Evolutionary conservation across 2,329 filamentous ascomycete genomes (phyloP).

Genomic region (Curvularia verruculosa): DNA sequence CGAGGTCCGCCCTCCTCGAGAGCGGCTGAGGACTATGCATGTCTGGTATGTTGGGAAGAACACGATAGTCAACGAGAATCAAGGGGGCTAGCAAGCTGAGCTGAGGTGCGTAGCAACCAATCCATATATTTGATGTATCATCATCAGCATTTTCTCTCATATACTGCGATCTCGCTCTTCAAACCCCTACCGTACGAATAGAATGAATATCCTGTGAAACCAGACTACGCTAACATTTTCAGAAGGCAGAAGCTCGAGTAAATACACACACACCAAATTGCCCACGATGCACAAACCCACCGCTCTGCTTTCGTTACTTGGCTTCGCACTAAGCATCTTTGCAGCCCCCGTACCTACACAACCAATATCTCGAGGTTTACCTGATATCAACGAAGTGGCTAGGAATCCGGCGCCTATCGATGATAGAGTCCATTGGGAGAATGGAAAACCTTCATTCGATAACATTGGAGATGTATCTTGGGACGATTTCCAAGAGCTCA

Average conservation of each 20-base stretch:
- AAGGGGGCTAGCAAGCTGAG: conserved; percentile 9
- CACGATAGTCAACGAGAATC: conserved; percentile 16
- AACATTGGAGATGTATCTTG: conserved; percentile 2
- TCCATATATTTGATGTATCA: conserved; percentile 2
- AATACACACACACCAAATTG: neutral
- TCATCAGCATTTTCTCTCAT: neutral
- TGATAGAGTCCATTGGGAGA: conserved; percentile 8
- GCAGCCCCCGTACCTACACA: conserved; percentile 17
- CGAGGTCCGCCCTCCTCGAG: neutral
- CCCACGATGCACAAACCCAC: conserved; percentile 16
- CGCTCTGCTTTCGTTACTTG: conserved; percentile 16
- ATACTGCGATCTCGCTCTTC: neutral
- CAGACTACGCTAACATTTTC: neutral
- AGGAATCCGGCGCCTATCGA: conserved; percentile 29
- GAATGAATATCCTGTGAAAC: too few species aligned
- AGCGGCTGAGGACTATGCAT: conserved; percentile 10
- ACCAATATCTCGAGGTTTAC: conserved; percentile 10
- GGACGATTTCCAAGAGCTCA: conserved; percentile 6
- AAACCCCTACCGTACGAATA: neutral
- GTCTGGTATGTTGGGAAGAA: conserved; percentile 13
- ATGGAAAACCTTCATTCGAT: conserved; percentile 9
- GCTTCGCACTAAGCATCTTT: conserved; percentile 8
- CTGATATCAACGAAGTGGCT: conserved; percentile 22
- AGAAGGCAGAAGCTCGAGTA: neutral
- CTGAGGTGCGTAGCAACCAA: conserved; percentile 5